Percentiles rank a stretch among this genome's conserved stretches.
These are phyloP conservation scores for Hypoxylon rickii DNA, from an alignment of 495 filamentous ascomycete species.

Conservation along the genomic window DNA sequence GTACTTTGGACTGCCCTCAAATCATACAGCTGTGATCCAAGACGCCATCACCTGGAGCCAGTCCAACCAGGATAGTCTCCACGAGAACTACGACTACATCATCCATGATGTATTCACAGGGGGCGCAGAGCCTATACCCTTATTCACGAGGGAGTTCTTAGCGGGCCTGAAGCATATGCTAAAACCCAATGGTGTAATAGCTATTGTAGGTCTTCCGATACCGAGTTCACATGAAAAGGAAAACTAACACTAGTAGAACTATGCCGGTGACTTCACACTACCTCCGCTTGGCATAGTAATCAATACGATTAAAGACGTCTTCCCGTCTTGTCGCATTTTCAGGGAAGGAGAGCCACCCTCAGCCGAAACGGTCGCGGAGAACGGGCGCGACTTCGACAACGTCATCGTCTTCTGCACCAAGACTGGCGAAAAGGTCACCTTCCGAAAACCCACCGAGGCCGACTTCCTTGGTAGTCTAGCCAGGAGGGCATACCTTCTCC, in stretches of 20 bases:
- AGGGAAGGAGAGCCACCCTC: conserved; percentile 67
- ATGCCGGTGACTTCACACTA: conserved; percentile 86
- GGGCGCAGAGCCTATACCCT: conserved; percentile 82
- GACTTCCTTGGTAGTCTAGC: conserved; percentile 77
- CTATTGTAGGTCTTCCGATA: conserved; percentile 67
- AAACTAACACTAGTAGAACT: conserved; percentile 66
- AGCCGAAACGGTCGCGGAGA: conserved; percentile 42
- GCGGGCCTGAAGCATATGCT: conserved; percentile 68
- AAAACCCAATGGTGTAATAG: conserved; percentile 78
- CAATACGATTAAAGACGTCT: conserved; percentile 70
- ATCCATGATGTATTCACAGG: conserved; percentile 99
- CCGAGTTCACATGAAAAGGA: neutral
- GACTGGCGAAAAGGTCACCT: conserved; percentile 52
- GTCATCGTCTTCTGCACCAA: conserved; percentile 80
- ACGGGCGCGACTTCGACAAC: conserved; percentile 79
- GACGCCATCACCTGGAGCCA: conserved; percentile 80
- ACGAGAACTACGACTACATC: conserved; percentile 78
- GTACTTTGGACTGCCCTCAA: conserved; percentile 79
- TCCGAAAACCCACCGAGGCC: conserved; percentile 65
- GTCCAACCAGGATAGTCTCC: conserved; percentile 43
- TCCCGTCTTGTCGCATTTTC: conserved; percentile 82
- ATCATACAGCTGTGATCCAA: conserved; percentile 79
- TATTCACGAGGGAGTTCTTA: conserved; percentile 89
- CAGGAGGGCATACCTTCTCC: conserved; percentile 69
- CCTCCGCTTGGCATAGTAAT: conserved; percentile 72